Evolutionary conservation across 208 protist genomes (phyloP).

Genomic region (Leishmania amazonensis): DNA sequence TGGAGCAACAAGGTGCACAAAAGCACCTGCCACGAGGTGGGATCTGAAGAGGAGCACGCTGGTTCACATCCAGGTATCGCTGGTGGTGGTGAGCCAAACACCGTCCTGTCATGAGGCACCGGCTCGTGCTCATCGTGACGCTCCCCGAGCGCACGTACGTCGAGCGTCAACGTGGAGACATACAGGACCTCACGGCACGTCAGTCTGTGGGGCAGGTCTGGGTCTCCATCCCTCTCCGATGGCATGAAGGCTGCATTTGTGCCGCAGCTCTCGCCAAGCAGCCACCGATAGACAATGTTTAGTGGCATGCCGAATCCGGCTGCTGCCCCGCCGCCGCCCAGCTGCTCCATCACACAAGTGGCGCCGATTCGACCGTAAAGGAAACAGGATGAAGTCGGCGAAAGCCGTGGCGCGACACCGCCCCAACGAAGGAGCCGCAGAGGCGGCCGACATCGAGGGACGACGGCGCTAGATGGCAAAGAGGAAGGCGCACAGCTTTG

Average conservation of each 20-base stretch:
- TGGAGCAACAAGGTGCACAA: slow-evolving; percentile 4
- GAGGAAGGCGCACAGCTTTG: not conserved
- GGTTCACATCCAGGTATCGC: not conserved
- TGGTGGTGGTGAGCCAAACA: not conserved
- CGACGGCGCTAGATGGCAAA: not conserved
- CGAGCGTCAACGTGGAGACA: not conserved
- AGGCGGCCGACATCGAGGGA: not conserved
- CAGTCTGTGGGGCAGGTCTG: not conserved
- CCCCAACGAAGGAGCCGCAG: slow-evolving; percentile 8
- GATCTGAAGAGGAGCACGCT: not conserved
- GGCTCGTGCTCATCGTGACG: not conserved
- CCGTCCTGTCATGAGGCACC: no score
- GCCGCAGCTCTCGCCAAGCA: not conserved
- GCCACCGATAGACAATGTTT: not conserved
- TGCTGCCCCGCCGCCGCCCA: not conserved
- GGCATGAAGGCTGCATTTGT: not conserved
- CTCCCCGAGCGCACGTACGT: not conserved
- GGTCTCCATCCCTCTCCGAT: not conserved
- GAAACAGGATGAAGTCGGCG: not conserved
- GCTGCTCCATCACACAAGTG: not conserved
- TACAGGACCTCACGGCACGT: not conserved
- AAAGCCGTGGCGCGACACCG: not conserved
- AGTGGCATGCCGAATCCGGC: not conserved
- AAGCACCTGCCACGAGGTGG: slow-evolving; percentile 2
- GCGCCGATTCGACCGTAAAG: not conserved